These are phyloP conservation scores for Aschersonia sp. DNA, from an alignment of 2,329 filamentous ascomycete genomes.

Conservation along the genomic window DNA sequence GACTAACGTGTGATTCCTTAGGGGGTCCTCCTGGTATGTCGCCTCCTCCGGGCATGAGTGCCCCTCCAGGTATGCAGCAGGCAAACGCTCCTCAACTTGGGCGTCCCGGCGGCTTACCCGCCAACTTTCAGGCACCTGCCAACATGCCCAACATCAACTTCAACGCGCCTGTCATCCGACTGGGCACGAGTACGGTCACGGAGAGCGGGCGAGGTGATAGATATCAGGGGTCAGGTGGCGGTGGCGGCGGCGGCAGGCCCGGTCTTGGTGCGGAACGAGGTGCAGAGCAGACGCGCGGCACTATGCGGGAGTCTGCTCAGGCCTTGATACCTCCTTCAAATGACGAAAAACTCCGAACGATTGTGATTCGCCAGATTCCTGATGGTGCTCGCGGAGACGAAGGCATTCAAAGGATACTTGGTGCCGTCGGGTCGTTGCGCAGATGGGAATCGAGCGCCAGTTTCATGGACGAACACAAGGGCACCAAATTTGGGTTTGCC, in stretches of 20 bases:
- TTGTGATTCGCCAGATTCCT: conserved; percentile 80
- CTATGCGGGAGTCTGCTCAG: conserved; percentile 54
- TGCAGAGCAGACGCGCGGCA: conserved; percentile 51
- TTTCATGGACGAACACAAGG: conserved; percentile 53
- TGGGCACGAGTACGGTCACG: conserved; percentile 59
- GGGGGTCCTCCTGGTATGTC: conserved; percentile 70
- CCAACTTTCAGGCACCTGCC: conserved; percentile 74
- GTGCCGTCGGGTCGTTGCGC: conserved; percentile 62
- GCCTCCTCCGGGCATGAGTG: conserved; percentile 62
- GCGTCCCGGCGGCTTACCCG: conserved; percentile 66
- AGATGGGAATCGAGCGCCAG: conserved; percentile 69
- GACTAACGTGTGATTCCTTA: conserved; percentile 16
- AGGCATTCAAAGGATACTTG: conserved; percentile 63
- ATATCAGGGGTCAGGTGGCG: conserved; percentile 4
- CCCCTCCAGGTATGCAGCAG: conserved; percentile 70
- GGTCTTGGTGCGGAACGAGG: conserved; percentile 49
- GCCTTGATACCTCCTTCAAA: conserved; percentile 66
- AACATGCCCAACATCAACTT: conserved; percentile 98
- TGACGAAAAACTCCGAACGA: conserved; percentile 83
- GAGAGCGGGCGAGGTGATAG: conserved; percentile 29
- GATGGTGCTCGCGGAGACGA: conserved; percentile 65
- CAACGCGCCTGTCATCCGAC: conserved; percentile 86
- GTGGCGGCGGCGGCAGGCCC: conserved; percentile 23
- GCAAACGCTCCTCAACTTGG: conserved; percentile 60
- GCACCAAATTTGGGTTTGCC: conserved; percentile 83